Evolutionary conservation across 2,329 filamentous ascomycete genomes (phyloP).

Genomic region (Diaporthe amygdali): DNA sequence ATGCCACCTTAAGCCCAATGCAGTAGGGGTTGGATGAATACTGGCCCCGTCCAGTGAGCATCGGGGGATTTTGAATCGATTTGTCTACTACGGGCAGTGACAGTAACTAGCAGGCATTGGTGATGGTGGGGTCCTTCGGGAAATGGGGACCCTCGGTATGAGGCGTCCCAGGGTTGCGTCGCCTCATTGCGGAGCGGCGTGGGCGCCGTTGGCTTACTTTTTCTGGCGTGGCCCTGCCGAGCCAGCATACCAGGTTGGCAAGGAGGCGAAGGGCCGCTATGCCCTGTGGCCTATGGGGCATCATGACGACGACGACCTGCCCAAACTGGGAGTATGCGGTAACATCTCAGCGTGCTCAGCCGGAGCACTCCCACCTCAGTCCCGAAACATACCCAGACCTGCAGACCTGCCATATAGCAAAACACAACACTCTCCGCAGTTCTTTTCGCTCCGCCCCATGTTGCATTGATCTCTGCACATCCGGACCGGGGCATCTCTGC

Average conservation of each 20-base stretch:
- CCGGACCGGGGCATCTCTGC: slow-evolving; percentile 6
- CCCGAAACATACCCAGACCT: background rate
- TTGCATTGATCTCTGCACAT: slow-evolving; percentile 12
- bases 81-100: background rate
- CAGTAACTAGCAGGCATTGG: background rate
- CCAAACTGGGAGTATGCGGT: background rate
- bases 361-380: background rate
- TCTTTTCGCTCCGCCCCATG: background rate
- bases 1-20: background rate
- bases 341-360: background rate
- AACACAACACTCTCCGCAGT: background rate
- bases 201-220: background rate
- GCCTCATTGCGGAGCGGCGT: background rate
- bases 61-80: slow-evolving; percentile 5
- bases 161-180: background rate
- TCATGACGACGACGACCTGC: slow-evolving; percentile 24
- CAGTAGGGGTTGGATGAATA: background rate
- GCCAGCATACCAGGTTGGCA: background rate
- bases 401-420: background rate
- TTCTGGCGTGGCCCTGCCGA: background rate
- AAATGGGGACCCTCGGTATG: slow-evolving; percentile 19
- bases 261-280: background rate
- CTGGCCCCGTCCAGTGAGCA: slow-evolving; percentile 17
- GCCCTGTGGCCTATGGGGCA: background rate
- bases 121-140: slow-evolving; percentile 16